Evolutionary conservation across 176 grass and related monocot species (phyloP).

Genomic region (Triticum urartu): DNA sequence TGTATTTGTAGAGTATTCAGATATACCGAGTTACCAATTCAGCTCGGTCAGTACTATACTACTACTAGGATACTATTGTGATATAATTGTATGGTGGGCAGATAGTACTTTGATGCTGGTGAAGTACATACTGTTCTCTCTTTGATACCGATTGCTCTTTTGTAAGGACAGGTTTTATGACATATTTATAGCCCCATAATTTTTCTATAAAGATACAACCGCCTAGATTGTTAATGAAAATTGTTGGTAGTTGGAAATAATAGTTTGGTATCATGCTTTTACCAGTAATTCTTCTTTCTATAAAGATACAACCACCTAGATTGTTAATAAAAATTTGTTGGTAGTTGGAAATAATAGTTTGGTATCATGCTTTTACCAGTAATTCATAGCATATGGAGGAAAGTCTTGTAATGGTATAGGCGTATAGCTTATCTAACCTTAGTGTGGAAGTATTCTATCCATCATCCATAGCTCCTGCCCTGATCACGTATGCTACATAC

Average conservation of each 20-base stretch:
- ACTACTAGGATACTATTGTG: neutral
- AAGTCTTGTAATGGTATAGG: neutral
- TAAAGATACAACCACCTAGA: neutral
- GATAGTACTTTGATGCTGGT: neutral
- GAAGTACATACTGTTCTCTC: neutral
- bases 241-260: neutral
- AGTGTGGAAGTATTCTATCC: neutral
- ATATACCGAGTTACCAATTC: neutral
- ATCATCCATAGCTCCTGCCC: neutral
- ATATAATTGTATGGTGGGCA: constrained; percentile 6
- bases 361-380: neutral
- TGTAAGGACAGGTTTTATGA: neutral
- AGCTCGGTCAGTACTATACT: neutral
- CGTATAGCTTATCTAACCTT: neutral
- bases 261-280: neutral
- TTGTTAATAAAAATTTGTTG: neutral
- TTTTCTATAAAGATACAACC: neutral
- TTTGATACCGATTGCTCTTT: constrained; percentile 6
- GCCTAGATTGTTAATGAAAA: neutral
- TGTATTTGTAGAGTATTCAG: neutral
- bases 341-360: neutral
- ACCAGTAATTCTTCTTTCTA: neutral
- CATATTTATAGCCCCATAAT: neutral
- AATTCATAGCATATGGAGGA: neutral
- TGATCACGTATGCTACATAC: neutral